phyloP scores from a whole-genome alignment of 1,139 yeast species.

The Meyerozyma guilliermondii region DNA sequence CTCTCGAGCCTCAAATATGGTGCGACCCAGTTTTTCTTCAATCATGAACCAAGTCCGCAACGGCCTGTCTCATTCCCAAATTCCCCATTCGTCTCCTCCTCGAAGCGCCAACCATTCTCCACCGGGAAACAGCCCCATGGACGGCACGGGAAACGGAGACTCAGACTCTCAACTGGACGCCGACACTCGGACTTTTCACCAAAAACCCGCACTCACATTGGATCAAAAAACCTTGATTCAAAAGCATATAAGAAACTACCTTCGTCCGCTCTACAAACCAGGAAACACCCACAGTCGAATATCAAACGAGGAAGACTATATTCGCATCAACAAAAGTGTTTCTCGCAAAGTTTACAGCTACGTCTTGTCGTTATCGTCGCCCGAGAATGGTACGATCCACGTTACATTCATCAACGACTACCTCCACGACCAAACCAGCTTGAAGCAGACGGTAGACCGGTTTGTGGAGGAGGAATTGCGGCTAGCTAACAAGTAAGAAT shows the following conservation, averaged over 20 bases:
- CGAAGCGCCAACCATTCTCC: conserved; percentile 4
- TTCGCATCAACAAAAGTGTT: conserved; percentile 32
- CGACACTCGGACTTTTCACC: conserved; percentile 3
- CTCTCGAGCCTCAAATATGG: conserved; percentile 20
- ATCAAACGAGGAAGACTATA: conserved; percentile 27
- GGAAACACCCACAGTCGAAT: conserved; percentile 7
- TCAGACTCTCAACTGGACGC: conserved; percentile 13
- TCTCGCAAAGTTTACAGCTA: conserved; percentile 42
- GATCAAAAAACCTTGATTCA: conserved; percentile 50
- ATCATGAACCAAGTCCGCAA: conserved; percentile 1
- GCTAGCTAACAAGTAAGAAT: not conserved
- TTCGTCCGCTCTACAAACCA: conserved; percentile 45
- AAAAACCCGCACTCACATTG: conserved; percentile 19
- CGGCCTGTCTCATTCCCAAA: not conserved
- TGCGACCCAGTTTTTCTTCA: conserved; percentile 13
- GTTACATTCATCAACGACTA: conserved; percentile 11
- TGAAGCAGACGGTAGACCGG: conserved; percentile 19
- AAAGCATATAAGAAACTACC: conserved; percentile 42
- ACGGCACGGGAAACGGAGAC: conserved; percentile 5
- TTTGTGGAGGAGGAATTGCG: conserved; percentile 18
- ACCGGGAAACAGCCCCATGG: conserved; percentile 11
- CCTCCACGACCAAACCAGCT: conserved; percentile 14
- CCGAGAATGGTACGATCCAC: conserved; percentile 8
- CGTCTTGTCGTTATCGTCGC: conserved; percentile 12
- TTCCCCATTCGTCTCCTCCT: not conserved